These are phyloP conservation scores for Penicillium sp. DNA, from an alignment of 2,329 filamentous ascomycete genomes.

Conservation along the genomic window DNA sequence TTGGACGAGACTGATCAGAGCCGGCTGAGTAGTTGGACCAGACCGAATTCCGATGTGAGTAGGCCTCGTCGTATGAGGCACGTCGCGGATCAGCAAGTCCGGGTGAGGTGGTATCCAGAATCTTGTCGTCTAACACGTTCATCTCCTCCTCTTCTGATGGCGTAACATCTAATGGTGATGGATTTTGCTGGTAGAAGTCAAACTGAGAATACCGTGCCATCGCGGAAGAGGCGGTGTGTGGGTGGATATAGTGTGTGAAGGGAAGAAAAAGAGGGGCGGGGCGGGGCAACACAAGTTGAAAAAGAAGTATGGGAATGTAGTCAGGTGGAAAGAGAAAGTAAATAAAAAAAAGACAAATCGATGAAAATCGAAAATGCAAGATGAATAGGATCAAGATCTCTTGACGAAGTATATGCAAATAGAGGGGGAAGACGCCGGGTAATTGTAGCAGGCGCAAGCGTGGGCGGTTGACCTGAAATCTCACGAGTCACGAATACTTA, in stretches of 20 bases:
- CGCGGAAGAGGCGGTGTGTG: slow-evolving; percentile 25
- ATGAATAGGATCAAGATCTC: background rate
- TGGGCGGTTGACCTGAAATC: background rate
- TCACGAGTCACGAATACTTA: background rate
- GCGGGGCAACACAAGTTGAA: slow-evolving; percentile 3
- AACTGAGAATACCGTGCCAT: slow-evolving; percentile 49
- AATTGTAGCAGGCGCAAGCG: slow-evolving; percentile 3
- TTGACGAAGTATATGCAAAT: background rate
- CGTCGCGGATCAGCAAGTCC: slow-evolving; percentile 50
- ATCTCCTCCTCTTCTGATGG: slow-evolving; percentile 53
- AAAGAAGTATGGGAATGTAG: background rate
- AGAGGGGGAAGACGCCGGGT: background rate
- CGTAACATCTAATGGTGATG: slow-evolving; percentile 43
- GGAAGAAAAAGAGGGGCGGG: slow-evolving; percentile 1
- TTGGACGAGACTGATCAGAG: slow-evolving; percentile 43
- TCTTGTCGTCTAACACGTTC: slow-evolving; percentile 51
- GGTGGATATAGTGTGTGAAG: background rate
- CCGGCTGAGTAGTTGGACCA: slow-evolving; percentile 50
- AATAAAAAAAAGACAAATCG: background rate
- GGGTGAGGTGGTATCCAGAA: slow-evolving; percentile 50
- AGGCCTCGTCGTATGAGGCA: slow-evolving; percentile 51
- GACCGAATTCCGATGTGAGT: slow-evolving; percentile 53
- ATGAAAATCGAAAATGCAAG: background rate
- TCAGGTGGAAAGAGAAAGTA: background rate
- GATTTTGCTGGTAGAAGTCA: slow-evolving; percentile 46